These are phyloP conservation scores for Syzygium oleosum DNA, from an alignment of 345 rosid species.

Conservation along the genomic window DNA sequence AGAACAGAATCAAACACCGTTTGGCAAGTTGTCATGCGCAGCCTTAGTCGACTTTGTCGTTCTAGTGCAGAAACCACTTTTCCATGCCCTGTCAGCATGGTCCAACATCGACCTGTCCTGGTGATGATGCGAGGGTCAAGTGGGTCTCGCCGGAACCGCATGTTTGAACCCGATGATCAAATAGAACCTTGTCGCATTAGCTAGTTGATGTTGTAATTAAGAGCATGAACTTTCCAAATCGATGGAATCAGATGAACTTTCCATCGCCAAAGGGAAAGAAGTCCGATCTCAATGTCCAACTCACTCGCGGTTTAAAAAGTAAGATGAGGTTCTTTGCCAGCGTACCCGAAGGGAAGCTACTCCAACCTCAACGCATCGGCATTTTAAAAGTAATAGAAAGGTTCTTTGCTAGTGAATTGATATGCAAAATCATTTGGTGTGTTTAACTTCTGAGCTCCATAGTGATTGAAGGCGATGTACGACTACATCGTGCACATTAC, in stretches of 20 bases:
- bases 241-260: neutral
- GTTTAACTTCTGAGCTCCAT: neutral
- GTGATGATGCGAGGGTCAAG: neutral
- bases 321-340: neutral
- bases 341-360: neutral
- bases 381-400: neutral
- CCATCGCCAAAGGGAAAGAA: neutral
- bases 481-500: neutral
- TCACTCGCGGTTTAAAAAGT: neutral
- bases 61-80: neutral
- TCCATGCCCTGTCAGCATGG: neutral
- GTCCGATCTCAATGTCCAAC: neutral
- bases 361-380: neutral
- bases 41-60: neutral
- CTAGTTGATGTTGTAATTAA: neutral
- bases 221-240: neutral
- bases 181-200: neutral
- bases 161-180: neutral
- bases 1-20: too few species aligned
- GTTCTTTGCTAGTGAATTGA: neutral
- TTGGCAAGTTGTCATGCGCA: too few species aligned
- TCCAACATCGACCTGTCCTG: neutral
- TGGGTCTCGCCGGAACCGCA: neutral
- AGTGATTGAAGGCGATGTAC: neutral
- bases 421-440: neutral